Percentiles rank a stretch among this genome's conserved stretches.
Evolutionary conservation across 306 rosid species (phyloP).

Genomic region (Coriaria nepalensis): DNA sequence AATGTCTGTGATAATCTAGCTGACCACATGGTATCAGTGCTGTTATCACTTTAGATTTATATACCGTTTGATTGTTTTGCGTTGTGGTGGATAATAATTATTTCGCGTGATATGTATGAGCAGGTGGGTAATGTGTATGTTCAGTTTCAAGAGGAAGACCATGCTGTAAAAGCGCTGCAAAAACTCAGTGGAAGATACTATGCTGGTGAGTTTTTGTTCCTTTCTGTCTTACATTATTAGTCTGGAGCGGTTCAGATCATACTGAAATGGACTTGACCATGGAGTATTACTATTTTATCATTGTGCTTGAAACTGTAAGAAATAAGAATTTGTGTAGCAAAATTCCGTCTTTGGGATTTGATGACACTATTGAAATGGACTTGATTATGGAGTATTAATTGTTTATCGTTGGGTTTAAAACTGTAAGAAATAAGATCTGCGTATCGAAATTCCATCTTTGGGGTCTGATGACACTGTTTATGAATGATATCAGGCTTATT

Average conservation of each 20-base stretch:
- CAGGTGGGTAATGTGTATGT: conserved; percentile 71
- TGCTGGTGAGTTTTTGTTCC: conserved; percentile 31
- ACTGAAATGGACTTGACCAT: no score
- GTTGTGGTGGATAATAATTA: not conserved
- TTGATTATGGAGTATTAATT: no score
- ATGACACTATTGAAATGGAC: no score
- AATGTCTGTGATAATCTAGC: conserved; percentile 65
- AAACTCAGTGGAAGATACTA: conserved; percentile 54
- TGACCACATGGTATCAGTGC: conserved; percentile 47
- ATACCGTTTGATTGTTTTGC: not conserved
- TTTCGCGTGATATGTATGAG: conserved; percentile 1
- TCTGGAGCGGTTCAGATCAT: not conserved
- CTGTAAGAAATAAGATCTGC: no score
- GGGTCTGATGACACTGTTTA: no score
- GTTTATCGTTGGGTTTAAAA: no score
- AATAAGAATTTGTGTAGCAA: no score
- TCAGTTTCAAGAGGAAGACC: conserved; percentile 62
- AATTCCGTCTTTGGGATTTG: no score
- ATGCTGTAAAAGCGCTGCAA: conserved; percentile 42
- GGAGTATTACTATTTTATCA: no score
- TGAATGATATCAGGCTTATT: no score
- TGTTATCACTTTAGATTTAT: not conserved
- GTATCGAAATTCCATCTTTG: no score
- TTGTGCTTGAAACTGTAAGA: no score
- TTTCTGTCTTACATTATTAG: not conserved